Evolutionary conservation across 2,329 filamentous ascomycete genomes (phyloP), one percentile per base, ranked within the genome.

Genomic region (Sporothrix curviconia): DNA sequence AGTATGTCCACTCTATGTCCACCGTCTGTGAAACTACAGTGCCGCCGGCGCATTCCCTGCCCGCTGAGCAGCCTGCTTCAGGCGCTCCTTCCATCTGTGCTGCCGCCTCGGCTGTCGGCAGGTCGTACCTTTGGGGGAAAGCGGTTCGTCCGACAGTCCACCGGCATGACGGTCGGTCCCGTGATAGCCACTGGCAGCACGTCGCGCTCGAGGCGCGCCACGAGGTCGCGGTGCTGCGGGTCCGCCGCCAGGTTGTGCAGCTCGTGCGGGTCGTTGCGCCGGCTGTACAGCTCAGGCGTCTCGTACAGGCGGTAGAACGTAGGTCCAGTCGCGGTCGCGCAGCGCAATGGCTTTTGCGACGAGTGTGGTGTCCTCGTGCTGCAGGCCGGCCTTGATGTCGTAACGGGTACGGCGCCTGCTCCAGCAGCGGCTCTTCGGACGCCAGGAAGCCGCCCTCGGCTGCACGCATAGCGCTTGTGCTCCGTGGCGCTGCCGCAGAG

Each of bases 231-330:
- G n/a, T n/a, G n/a, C n/a, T n/a, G n/a, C n/a, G n/a, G n/a, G n/a
- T n/a, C n/a, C n/a, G n/a, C n/a, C n/a, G 72, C 73, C 3, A 75
- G 56, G 15, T 76, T 76, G 36, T 72, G 68, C 43, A 71, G 56
- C 66, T 75, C 74, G 6, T 70, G 64, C 0, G 69, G 68, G 49
- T 77, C 75, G 1, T 66, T 57, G 0, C 60, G 46, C 1, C 72
- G 69, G 55, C 71, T 62, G 56, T 78, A 78, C 14, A 78, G 63
- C 68, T 78, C 76, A 0, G 68, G 62, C 0, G 72, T 68, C 59
- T 78, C 75, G 54, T 78, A 78, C 2, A 77, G 60, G 1, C 74
- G 67, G 51, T 78, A 78, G 0, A 78, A n/a, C 64, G 42, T 70
- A 78, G 0, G 73, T 74, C 70, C 71, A 77, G 0, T 68, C 63